A percentile compares a stretch with the other conserved stretches of the same genome.
Evolutionary conservation across 1,284 basidiomycete genomes (phyloP).

Genomic region (Sanghuangporus sanghuang): DNA sequence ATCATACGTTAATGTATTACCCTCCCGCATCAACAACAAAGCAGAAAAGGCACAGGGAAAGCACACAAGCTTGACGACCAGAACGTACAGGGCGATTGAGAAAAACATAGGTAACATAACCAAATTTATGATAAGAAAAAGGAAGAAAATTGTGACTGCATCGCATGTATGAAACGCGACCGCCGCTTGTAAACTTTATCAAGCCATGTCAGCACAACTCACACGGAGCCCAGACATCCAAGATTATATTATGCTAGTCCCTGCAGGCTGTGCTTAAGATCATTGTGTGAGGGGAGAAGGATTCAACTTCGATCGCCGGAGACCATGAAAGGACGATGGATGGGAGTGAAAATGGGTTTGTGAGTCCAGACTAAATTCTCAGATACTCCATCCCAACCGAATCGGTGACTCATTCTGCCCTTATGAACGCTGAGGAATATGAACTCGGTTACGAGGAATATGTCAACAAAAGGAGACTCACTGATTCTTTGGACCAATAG

Average conservation of each 20-base stretch:
- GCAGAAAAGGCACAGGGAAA: too few species aligned
- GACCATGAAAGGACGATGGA: not conserved
- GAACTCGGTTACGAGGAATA: not conserved
- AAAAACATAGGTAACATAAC: not conserved
- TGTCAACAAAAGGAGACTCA: not conserved
- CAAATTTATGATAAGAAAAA: not conserved
- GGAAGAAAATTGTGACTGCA: not conserved
- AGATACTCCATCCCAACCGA: not conserved
- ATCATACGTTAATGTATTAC: too few species aligned
- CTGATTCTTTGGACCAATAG: constrained; percentile 1
- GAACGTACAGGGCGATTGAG: too few species aligned
- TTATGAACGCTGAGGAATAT: not conserved
- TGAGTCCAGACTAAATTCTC: not conserved
- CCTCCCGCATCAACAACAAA: too few species aligned
- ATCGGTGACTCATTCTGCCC: not conserved
- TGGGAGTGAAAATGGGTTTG: not conserved
- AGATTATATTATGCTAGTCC: not conserved
- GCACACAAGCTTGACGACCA: too few species aligned
- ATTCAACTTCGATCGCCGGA: not conserved
- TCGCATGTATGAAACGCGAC: not conserved
- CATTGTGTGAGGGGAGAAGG: not conserved
- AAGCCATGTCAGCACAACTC: not conserved
- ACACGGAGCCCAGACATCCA: not conserved
- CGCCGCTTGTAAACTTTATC: not conserved
- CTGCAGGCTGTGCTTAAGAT: not conserved